These are phyloP conservation scores for Pouteria glomerata DNA, from an alignment of 148 eudicot genomes.

Conservation along the genomic window DNA sequence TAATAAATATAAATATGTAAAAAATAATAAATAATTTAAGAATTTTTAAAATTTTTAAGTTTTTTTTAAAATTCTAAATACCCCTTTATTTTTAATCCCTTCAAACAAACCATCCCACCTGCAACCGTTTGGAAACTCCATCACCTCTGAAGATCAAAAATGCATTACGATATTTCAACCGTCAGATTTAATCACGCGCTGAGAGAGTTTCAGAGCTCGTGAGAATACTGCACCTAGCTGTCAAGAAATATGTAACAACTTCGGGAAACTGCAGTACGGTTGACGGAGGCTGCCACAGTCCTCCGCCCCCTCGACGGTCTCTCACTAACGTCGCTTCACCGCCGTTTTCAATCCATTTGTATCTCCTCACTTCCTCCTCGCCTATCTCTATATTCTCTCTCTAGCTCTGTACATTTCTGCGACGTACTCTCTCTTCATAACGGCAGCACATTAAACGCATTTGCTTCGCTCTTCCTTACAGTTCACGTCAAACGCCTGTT, in stretches of 20 bases:
- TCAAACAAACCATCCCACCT: too few relatives aligned
- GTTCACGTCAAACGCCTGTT: conserved; percentile 62
- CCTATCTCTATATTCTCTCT: conserved; percentile 17
- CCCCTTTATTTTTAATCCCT: too few relatives aligned
- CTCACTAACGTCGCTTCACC: conserved; percentile 46
- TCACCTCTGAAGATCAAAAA: too few relatives aligned
- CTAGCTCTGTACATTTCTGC: background rate
- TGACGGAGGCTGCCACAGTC: conserved; percentile 34
- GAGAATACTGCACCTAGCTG: background rate
- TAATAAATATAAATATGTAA: too few relatives aligned
- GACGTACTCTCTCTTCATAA: conserved; percentile 6
- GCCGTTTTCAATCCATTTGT: conserved; percentile 34
- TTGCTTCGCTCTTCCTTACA: conserved; percentile 26
- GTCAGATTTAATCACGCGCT: background rate
- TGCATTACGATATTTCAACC: background rate
- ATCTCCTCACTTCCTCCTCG: background rate
- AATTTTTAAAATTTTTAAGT: too few relatives aligned
- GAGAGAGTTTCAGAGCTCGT: background rate
- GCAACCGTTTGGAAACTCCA: too few relatives aligned
- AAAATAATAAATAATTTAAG: too few relatives aligned
- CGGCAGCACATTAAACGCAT: conserved; percentile 12
- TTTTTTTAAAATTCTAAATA: too few relatives aligned
- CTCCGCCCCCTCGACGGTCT: conserved; percentile 6
- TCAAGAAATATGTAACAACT: conserved; percentile 15
- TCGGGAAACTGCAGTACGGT: conserved; percentile 27